Conservation (phyloP, 306 rosid genomes). For the Dryas drummondii region DNA sequence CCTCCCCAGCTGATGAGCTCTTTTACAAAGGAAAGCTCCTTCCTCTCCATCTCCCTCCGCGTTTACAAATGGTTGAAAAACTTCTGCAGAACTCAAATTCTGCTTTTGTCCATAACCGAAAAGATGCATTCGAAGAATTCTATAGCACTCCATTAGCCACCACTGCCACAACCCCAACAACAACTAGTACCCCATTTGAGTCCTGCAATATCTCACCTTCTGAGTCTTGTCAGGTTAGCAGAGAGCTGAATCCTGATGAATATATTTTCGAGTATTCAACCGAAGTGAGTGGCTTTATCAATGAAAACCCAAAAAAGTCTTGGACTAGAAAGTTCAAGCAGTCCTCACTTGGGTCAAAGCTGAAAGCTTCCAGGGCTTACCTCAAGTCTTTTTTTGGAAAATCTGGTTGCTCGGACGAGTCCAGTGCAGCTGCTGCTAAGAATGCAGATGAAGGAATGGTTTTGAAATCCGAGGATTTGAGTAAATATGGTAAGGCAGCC, state of each 20-base stretch:
- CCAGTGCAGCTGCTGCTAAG: constrained; percentile 56
- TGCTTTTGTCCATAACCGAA: constrained; percentile 21
- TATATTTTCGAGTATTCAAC: constrained; percentile 42
- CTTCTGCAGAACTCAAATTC: constrained; percentile 56
- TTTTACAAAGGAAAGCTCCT: constrained; percentile 98
- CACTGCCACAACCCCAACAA: constrained; percentile 60
- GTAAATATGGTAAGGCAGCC: constrained; percentile 36
- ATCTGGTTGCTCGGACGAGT: constrained; percentile 78
- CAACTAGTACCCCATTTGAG: constrained; percentile 72
- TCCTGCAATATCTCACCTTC: constrained; percentile 85
- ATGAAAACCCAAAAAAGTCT: constrained; percentile 55
- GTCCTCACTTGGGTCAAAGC: constrained; percentile 66
- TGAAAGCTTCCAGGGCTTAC: constrained; percentile 87
- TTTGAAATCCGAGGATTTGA: constrained; percentile 54
- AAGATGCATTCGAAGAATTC: constrained; percentile 55
- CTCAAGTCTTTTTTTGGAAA: constrained; percentile 78
- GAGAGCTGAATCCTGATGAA: constrained; percentile 66
- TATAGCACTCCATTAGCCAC: constrained; percentile 78
- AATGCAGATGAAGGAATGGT: constrained; percentile 69
- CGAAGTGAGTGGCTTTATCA: constrained; percentile 31
- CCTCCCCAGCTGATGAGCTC: constrained; percentile 99
- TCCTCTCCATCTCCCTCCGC: constrained; percentile 95
- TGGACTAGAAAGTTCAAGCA: constrained; percentile 81
- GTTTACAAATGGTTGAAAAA: constrained; percentile 84
- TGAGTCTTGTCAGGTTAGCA: constrained; percentile 71